phyloP scores from a whole-genome alignment of 2,329 filamentous ascomycete species.

The Fusarium anthophilum region DNA sequence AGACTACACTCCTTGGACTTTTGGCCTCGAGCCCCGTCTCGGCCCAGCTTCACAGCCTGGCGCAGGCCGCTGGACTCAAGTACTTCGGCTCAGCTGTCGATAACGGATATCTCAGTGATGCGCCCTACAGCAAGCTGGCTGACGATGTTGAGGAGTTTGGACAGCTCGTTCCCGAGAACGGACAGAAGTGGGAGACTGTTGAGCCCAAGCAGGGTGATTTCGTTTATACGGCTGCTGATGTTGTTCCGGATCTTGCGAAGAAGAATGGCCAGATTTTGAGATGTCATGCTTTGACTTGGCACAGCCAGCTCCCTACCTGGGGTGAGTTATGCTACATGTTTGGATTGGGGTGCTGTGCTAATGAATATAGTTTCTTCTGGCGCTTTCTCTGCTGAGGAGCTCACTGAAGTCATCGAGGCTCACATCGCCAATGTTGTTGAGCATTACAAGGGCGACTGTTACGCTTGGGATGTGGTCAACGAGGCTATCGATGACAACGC shows the following conservation, averaged over 20 bases:
- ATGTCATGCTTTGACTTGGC: conserved; percentile 69
- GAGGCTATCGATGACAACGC: conserved; percentile 69
- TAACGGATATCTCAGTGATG: conserved; percentile 63
- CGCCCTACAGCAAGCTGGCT: conserved; percentile 64
- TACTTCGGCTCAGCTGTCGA: conserved; percentile 75
- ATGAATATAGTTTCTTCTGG: conserved; percentile 33
- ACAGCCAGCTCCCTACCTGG: conserved; percentile 49
- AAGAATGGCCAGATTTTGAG: conserved; percentile 62
- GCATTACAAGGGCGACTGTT: conserved; percentile 68
- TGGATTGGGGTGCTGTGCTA: not conserved
- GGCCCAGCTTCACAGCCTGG: conserved; percentile 60
- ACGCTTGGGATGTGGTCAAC: conserved; percentile 73
- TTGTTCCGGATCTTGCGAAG: conserved; percentile 58
- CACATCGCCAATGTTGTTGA: conserved; percentile 68
- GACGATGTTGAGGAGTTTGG: conserved; percentile 68
- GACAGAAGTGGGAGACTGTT: conserved; percentile 70
- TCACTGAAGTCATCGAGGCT: conserved; percentile 60
- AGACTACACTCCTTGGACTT: conserved; percentile 35
- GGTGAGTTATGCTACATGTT: conserved; percentile 7
- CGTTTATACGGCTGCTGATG: conserved; percentile 66
- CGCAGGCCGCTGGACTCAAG: conserved; percentile 63
- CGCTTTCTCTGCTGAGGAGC: conserved; percentile 65
- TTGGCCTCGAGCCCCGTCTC: conserved; percentile 41
- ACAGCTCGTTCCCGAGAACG: conserved; percentile 71
- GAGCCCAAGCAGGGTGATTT: conserved; percentile 67